Evolutionary conservation across 2,329 filamentous ascomycete genomes (phyloP).

Genomic region (Didymella glomerata): DNA sequence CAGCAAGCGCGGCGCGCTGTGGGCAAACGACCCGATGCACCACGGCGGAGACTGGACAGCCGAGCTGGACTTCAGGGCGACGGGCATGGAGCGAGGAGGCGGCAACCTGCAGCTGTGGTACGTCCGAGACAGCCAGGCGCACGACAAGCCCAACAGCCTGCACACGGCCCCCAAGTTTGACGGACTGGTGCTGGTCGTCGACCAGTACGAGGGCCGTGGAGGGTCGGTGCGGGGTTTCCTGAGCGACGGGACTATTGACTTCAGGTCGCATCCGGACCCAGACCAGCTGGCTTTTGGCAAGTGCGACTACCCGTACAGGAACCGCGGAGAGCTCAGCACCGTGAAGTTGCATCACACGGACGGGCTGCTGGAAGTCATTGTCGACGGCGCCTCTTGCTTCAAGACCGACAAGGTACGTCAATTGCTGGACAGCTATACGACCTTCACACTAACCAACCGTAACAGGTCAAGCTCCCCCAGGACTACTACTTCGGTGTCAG

Average conservation of each 20-base stretch:
- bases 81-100: slow-evolving; percentile 81
- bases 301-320: slow-evolving; percentile 90
- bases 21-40: slow-evolving; percentile 71
- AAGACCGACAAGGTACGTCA: slow-evolving; percentile 69
- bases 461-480: slow-evolving; percentile 74
- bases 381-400: slow-evolving; percentile 86
- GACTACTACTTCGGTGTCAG: slow-evolving; percentile 89
- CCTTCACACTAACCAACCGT: slow-evolving; percentile 12
- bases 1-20: slow-evolving; percentile 82
- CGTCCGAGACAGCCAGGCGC: slow-evolving; percentile 70
- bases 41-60: slow-evolving; percentile 77
- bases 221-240: slow-evolving; percentile 91
- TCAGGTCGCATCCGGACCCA: slow-evolving; percentile 75
- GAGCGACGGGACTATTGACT: slow-evolving; percentile 88
- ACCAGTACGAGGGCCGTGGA: slow-evolving; percentile 78
- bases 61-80: slow-evolving; percentile 87
- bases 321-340: slow-evolving; percentile 83
- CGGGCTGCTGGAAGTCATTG: slow-evolving; percentile 74
- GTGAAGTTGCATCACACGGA: slow-evolving; percentile 76
- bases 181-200: slow-evolving; percentile 86
- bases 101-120: slow-evolving; percentile 97
- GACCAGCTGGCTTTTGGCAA: slow-evolving; percentile 92
- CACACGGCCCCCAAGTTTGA: slow-evolving; percentile 88
- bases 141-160: slow-evolving; percentile 76
- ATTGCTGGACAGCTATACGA: not conserved